Conservation (phyloP, 192 early-diverging fungal genomes). For the Coemansia sp. region DNA sequence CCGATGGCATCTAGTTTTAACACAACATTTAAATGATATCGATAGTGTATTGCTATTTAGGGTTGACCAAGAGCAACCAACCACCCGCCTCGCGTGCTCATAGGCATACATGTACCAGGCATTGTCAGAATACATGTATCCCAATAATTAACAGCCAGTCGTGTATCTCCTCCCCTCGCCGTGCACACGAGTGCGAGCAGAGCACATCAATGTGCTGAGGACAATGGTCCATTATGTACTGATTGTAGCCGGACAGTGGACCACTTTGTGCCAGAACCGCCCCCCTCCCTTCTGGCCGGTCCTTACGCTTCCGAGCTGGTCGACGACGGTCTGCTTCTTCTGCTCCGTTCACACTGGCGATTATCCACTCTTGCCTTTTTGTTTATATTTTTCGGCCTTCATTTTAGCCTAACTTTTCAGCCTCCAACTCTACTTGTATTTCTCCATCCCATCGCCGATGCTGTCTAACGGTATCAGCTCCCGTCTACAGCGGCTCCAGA, state of each 20-base stretch:
- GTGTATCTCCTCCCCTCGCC: not conserved
- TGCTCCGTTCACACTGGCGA: constrained; percentile 4
- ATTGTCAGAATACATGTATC: no score
- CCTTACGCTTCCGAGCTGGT: constrained; percentile 3
- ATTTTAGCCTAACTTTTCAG: constrained; percentile 2
- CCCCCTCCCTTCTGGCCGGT: constrained; percentile 3
- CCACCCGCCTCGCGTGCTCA: no score
- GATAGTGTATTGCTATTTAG: no score
- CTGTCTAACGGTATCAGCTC: constrained; percentile 39
- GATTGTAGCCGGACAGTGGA: constrained; percentile 4
- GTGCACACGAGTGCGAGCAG: not conserved
- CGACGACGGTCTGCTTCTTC: not conserved
- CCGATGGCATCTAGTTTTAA: not conserved
- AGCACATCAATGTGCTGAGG: not conserved
- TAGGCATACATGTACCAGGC: no score
- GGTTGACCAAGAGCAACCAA: no score
- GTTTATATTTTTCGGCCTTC: not conserved
- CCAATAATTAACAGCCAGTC: not conserved
- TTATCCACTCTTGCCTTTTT: not conserved
- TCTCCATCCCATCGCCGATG: constrained; percentile 15
- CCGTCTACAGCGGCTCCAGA: constrained; percentile 46
- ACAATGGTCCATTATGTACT: constrained; percentile 4
- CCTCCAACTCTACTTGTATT: not conserved
- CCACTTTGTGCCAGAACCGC: not conserved
- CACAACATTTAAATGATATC: not conserved